Evolutionary conservation across 2,329 filamentous ascomycete species (phyloP).

Genomic region (Trichocomaceae sp.): DNA sequence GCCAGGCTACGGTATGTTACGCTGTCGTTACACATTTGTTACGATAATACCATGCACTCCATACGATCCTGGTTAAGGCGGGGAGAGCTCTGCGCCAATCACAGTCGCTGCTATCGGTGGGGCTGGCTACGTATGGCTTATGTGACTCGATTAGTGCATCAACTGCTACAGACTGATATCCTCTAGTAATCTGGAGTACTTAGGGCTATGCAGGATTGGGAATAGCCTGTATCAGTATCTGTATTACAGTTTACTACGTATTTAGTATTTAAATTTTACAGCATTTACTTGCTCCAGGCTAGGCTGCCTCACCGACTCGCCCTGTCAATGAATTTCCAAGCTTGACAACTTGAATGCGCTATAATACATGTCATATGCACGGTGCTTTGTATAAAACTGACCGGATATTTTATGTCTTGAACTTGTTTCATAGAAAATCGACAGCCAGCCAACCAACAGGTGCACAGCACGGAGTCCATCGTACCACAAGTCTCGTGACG

Average conservation of each 20-base stretch:
- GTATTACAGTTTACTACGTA: too few species aligned
- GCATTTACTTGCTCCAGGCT: too few species aligned
- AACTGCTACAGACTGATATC: background rate
- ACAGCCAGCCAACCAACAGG: background rate
- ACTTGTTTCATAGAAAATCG: background rate
- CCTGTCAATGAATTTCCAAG: background rate
- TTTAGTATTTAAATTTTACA: too few species aligned
- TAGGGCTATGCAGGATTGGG: background rate
- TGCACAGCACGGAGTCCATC: background rate
- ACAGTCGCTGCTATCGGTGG: background rate
- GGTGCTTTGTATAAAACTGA: background rate
- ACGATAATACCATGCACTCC: too few species aligned
- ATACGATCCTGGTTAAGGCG: background rate
- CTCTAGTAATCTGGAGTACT: background rate
- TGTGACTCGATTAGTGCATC: too few species aligned
- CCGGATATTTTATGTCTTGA: background rate
- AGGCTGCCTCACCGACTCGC: background rate
- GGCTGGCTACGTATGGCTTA: background rate
- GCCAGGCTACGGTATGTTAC: background rate
- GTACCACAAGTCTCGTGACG: background rate
- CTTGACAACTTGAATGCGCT: too few species aligned
- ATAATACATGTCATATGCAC: too few species aligned
- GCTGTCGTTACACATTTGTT: background rate
- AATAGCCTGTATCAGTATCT: too few species aligned
- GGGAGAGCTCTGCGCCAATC: conserved; percentile 11